These are phyloP conservation scores for Pichia membranifaciens DNA, from an alignment of 805 yeast species.

Conservation along the genomic window DNA sequence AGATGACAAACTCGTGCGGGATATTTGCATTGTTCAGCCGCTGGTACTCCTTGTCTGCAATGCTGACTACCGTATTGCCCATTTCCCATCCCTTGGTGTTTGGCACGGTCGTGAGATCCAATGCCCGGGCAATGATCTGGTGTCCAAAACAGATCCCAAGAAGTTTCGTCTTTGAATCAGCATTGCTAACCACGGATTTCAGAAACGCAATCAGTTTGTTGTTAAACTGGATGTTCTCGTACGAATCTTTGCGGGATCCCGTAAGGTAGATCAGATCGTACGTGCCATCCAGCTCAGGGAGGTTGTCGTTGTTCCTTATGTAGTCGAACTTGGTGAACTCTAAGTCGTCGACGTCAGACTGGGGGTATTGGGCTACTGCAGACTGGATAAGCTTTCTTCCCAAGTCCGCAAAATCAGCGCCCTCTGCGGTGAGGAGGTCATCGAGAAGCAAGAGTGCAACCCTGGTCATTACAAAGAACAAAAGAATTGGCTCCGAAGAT, in stretches of 20 bases:
- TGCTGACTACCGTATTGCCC: conserved; percentile 42
- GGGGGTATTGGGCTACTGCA: neutral
- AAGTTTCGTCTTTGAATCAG: conserved; percentile 36
- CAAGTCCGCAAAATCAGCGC: conserved; percentile 52
- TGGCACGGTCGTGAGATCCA: conserved; percentile 54
- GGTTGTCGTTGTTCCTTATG: conserved; percentile 20
- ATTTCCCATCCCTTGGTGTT: conserved; percentile 70
- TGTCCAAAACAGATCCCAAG: conserved; percentile 87
- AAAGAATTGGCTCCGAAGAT: no score
- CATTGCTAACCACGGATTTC: conserved; percentile 13
- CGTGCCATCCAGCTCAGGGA: conserved; percentile 20
- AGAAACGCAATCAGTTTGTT: conserved; percentile 33
- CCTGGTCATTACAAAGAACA: no score
- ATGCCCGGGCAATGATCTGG: conserved; percentile 63
- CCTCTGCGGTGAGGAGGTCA: conserved; percentile 12
- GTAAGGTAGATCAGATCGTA: conserved; percentile 44
- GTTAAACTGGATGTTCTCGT: conserved; percentile 38
- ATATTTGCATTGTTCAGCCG: neutral
- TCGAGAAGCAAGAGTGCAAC: conserved; percentile 15
- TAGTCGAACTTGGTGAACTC: conserved; percentile 35
- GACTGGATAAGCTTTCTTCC: conserved; percentile 25
- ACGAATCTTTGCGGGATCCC: conserved; percentile 48
- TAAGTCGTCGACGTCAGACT: neutral
- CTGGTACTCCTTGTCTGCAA: conserved; percentile 31
- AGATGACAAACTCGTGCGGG: conserved; percentile 27